Base-by-base conservation (phyloP, 2,329 filamentous ascomycete genomes). In the Pseudonectria foliicola region DNA sequence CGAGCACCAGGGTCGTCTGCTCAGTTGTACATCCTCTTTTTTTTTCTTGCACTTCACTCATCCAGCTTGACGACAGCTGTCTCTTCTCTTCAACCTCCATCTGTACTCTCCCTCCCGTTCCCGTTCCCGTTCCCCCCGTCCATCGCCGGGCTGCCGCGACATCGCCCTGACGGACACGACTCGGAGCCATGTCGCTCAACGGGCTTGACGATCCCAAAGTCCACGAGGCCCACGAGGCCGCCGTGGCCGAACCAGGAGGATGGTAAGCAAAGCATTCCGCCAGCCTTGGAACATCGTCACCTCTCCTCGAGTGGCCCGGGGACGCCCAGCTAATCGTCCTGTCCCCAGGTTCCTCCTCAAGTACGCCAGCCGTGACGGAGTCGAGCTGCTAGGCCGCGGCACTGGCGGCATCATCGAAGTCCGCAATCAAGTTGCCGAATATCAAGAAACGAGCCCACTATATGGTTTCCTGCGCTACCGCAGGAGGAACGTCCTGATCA, bases 401-500 rank as follows among this genome's bases (percentile, higher is more conserved):
- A 82, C 71, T 47, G 85, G 85, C 47, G 90, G 92, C 44, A 81
- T 95, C 39, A 73, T 79, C 41, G 92, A 96, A 58, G 79, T 92
- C 45, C 82, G 88, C 54, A 79, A 80, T 53, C 75, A 79, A 37
- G 81, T 96, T 48, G 75, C 81, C 39, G 70, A 76, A 43, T 94
- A 93, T 57, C 77, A 85, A 37, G 89, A 95, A 46, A 75, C 77
- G 36, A 92, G 87, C 43, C 92, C 92, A 14, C 68, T 98, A 31
- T 98, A 93, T 56, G 92, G 92, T 34, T 87, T 95, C 57, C 66
- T 98, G 49, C 80, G 85, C 51, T 96, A 95, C 61, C 75, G 90
- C 37, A 80, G 89, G 56, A 79, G 88, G 56, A 95, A 88, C 62
- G 84, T 96, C 31, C 66, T 98, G 40, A 75, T 98, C 60, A 95